Evolutionary conservation across 208 protist species (phyloP), one percentile per base, ranked within the genome.

Genomic region (Phytomonas serpens): DNA sequence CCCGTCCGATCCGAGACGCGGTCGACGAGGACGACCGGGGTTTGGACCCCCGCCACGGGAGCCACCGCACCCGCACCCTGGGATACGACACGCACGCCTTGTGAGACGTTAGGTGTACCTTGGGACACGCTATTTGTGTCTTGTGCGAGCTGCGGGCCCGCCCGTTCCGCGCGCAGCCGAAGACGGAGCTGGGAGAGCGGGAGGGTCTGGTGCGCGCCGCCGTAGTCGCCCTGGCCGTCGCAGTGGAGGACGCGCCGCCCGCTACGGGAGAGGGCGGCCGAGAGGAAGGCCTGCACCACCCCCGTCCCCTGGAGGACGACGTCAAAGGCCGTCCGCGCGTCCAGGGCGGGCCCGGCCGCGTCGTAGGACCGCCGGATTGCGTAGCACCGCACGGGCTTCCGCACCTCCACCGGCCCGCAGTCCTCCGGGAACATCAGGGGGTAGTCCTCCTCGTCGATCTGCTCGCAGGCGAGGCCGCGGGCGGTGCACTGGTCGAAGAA

Each of bases 341-440:
- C 79, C 33, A 94, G 67, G 4, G 81, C 75, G 34, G 71, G 69
- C 13, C 86, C 86, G 0, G 84, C 86, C 2, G 37, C 72, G 72
- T 92, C 86, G 71, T 86, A 83, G 67, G 75, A 72, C 61, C 82
- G 88, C 3, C 69, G 75, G 67, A 96, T 86, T 38, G 81, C 84
- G 76, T 92, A 96, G 69, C 79, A 84, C 72, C 90, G 85, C 40
- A 96, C 88, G 1, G 90, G 90, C 78, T 85, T 78, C 38, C 90
- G 90, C 68, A 96, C 87, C 57, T 77, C 74, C 65, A 69, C 87
- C n/a, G 90, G 90, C 2, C 90, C 90, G 67, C 78, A 78, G 52
- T 96, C 90, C 31, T 96, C 90, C 0, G 88, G 86, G 67, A 96
- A 96, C 90, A 96, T 96, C 75, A 96, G 69, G 0, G 86, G 85